These are phyloP conservation scores for Chlorella sp. DNA, from an alignment of 139 green algal species.

Conservation along the genomic window DNA sequence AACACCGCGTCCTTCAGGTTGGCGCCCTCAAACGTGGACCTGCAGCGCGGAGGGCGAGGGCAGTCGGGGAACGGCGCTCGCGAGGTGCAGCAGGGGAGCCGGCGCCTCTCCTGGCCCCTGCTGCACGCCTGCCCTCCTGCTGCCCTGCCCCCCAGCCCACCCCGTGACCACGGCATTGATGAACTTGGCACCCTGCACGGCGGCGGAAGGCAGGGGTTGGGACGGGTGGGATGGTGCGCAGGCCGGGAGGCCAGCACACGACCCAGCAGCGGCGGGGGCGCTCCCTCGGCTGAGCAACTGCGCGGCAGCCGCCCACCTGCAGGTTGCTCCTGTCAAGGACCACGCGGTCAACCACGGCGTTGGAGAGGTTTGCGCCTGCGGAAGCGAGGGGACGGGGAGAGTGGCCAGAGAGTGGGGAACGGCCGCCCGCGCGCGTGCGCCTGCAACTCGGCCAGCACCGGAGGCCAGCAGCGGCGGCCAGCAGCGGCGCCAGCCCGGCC, in stretches of 20 bases:
- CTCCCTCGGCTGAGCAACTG: too few species aligned
- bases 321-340: slow-evolving; percentile 81
- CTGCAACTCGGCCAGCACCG: too few species aligned
- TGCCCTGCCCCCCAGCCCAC: background rate
- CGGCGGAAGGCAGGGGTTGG: too few species aligned
- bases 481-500: background rate
- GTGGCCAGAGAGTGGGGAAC: background rate
- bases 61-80: background rate
- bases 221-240: too few species aligned
- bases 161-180: slow-evolving; percentile 66
- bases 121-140: background rate
- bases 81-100: background rate
- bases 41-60: slow-evolving; percentile 52
- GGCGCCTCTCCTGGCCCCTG: background rate
- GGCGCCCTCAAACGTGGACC: slow-evolving; percentile 74
- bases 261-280: too few species aligned
- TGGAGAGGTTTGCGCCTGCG: slow-evolving; percentile 85
- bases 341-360: slow-evolving; percentile 91
- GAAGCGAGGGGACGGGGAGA: background rate
- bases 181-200: slow-evolving; percentile 67
- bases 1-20: slow-evolving; percentile 83
- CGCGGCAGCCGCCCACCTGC: too few species aligned
- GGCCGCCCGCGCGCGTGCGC: background rate
- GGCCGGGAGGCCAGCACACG: too few species aligned
- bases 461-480: background rate